These are phyloP conservation scores for Sanguinoderma infundibulare DNA, from an alignment of 1,284 basidiomycete species.

Conservation along the genomic window DNA sequence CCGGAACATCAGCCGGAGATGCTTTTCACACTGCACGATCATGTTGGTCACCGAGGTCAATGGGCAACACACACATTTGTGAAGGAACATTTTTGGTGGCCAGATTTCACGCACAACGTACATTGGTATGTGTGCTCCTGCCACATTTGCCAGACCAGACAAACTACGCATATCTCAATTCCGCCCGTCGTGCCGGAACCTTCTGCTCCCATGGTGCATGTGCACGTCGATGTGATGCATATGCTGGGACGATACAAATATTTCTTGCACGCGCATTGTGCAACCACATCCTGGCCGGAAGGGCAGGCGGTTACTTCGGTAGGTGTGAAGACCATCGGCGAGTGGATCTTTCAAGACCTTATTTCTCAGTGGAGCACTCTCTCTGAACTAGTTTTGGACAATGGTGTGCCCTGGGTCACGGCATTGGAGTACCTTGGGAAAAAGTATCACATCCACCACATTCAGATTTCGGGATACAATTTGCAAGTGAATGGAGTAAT, in stretches of 20 bases:
- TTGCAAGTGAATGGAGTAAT: background rate
- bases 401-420: background rate
- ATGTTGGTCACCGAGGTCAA: background rate
- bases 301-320: background rate
- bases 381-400: background rate
- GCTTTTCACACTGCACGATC: background rate
- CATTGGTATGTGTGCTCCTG: background rate
- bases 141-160: background rate
- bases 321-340: background rate
- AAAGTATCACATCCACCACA: background rate
- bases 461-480: background rate
- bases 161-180: background rate
- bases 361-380: background rate
- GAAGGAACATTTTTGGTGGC: background rate
- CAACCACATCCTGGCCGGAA: background rate
- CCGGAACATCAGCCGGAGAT: background rate
- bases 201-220: background rate
- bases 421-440: background rate
- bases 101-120: background rate
- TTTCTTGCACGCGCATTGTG: background rate
- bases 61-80: background rate
- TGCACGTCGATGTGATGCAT: background rate
- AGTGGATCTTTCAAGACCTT: background rate
- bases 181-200: background rate
- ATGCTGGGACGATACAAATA: background rate